Percentiles rank a stretch among this genome's conserved stretches.
Conservation (phyloP, 345 rosid species). For the Heritiera littoralis region DNA sequence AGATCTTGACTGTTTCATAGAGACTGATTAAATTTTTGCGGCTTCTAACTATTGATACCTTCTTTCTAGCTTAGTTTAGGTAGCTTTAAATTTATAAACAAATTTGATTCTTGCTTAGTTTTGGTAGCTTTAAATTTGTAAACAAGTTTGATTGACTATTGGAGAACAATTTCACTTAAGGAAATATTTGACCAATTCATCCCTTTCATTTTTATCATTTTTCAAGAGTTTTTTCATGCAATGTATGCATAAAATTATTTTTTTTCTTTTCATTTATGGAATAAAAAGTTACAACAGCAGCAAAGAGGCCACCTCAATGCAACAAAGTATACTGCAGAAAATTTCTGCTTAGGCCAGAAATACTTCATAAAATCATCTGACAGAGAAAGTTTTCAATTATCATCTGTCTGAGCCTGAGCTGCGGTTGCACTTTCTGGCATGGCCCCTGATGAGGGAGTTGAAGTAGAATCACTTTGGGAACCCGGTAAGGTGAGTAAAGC, state of each 20-base stretch:
- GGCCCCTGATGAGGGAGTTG: constrained; percentile 13
- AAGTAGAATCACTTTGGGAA: constrained; percentile 22
- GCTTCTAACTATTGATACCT: neutral
- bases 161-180: neutral
- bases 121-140: neutral
- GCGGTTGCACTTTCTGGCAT: constrained; percentile 18
- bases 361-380: neutral
- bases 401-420: constrained; percentile 22
- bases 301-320: neutral
- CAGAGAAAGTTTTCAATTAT: constrained; percentile 3
- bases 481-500: constrained; percentile 30
- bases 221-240: neutral
- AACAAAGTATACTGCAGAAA: neutral
- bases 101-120: neutral
- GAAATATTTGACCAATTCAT: neutral
- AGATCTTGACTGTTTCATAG: constrained; percentile 45
- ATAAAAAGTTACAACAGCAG: neutral
- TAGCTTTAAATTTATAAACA: neutral
- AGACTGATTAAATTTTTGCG: neutral
- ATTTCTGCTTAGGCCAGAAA: neutral
- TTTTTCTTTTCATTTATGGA: neutral
- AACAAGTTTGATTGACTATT: constrained; percentile 1
- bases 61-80: neutral
- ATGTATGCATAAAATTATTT: neutral
- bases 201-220: neutral